phyloP scores from a whole-genome alignment of 805 yeast genomes.

The Jamesozyma spencerorum region DNA sequence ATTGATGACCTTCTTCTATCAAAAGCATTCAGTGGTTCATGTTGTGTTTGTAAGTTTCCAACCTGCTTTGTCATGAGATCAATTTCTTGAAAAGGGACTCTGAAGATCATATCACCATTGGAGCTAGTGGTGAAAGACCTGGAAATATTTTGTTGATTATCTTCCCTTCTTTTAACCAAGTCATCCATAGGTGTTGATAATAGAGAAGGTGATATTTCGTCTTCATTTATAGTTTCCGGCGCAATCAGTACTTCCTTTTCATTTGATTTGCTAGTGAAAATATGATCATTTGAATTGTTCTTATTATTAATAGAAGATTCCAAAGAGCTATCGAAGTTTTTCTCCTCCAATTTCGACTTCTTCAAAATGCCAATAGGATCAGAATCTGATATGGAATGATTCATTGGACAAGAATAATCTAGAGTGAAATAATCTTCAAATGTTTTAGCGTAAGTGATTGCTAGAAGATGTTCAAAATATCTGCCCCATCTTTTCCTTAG shows the following conservation, averaged over 20 bases:
- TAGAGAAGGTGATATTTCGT: slow-evolving; percentile 5
- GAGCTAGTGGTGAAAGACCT: slow-evolving; percentile 16
- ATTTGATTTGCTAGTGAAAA: background rate
- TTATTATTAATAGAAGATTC: background rate
- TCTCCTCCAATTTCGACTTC: background rate
- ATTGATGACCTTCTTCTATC: slow-evolving; percentile 15
- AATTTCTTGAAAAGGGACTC: slow-evolving; percentile 60
- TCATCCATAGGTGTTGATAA: background rate
- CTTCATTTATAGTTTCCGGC: background rate
- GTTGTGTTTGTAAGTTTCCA: background rate
- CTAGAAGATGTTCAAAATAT: slow-evolving; percentile 51
- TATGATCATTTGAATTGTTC: background rate
- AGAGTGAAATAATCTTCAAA: slow-evolving; percentile 25
- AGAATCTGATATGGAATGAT: slow-evolving; percentile 1
- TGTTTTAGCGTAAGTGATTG: slow-evolving; percentile 58
- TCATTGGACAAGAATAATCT: slow-evolving; percentile 11
- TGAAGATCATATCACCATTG: slow-evolving; percentile 36
- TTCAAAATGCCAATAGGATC: background rate
- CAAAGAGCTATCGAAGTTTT: background rate
- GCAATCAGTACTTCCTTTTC: background rate
- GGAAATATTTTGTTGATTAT: background rate
- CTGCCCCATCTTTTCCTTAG: slow-evolving; percentile 72
- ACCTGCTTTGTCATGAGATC: background rate
- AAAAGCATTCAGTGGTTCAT: background rate
- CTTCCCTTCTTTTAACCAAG: too few species aligned